Evolutionary conservation across 2,329 filamentous ascomycete species (phyloP).

Genomic region (Fusarium staphyleae): DNA sequence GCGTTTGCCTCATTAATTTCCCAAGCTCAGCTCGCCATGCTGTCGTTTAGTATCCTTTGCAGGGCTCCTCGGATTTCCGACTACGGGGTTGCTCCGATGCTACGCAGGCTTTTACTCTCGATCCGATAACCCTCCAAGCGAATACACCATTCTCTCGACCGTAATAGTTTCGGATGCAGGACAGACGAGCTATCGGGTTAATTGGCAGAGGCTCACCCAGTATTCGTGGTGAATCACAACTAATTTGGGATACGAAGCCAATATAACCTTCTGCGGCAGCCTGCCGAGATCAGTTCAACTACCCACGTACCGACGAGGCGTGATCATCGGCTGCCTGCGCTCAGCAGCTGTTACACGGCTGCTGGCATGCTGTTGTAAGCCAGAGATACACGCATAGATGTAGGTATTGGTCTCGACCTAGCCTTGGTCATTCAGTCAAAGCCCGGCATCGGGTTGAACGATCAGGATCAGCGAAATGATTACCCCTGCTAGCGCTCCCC

Average conservation of each 20-base stretch:
- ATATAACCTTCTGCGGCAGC: constrained; percentile 21
- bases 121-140: too few relatives aligned
- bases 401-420: not conserved
- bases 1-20: constrained; percentile 20
- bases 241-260: constrained; percentile 36
- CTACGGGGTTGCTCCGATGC: too few relatives aligned
- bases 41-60: too few relatives aligned
- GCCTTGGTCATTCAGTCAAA: too few relatives aligned
- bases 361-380: constrained; percentile 4
- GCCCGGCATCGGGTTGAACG: constrained; percentile 20
- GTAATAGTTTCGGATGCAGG: too few relatives aligned
- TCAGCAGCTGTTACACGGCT: constrained; percentile 24
- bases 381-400: constrained; percentile 1
- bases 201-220: not conserved
- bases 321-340: constrained; percentile 21
- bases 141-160: too few relatives aligned
- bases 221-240: not conserved
- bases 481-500: constrained; percentile 38
- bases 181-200: not conserved
- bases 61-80: too few relatives aligned
- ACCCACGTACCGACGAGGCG: constrained; percentile 10
- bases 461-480: constrained; percentile 39
- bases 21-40: not conserved
- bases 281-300: constrained; percentile 19
- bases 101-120: too few relatives aligned